Evolutionary conservation across 164 flowering plant species (phyloP), one percentile per base, ranked within the genome.

Genomic region (Vitis cinerea): DNA sequence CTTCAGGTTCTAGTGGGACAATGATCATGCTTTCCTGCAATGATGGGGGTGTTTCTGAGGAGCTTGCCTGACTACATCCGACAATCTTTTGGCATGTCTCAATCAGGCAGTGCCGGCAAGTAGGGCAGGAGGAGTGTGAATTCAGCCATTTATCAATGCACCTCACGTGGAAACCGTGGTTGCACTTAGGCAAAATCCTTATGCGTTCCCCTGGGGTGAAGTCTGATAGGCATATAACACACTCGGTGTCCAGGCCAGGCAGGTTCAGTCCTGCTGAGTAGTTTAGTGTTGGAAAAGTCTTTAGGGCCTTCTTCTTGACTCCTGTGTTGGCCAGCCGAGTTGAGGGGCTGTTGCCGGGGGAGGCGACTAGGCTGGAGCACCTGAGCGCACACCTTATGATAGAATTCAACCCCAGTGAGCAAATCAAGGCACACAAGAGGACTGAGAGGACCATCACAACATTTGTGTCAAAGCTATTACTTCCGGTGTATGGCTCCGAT

Each of bases 111-210:
- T 89, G 83, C 64, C 96, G 71, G 69, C 98, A 94, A 14, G 90
- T 90, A 2, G 98, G 98, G 78, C 98, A 94, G 0, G 98, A 92
- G 0, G 97, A 84, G 79, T 94, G 96, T 0, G 90, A 80, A 27
- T 60, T 75, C 3, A 94, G 85, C 97, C 98, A 94, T 72, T 79
- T 92, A 61, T 92, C 97, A 8, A 94, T 92, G 74, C 98, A 94
- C 7, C 79, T 78, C 30, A 84, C 79, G 52, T 93, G 98, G 74
- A 94, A 94, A 0, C 96, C 94, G 69, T 94, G 98, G 80, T 84
- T 68, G 71, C 98, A 94, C 74, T 78, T 87, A 10, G 97, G 98
- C 61, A 94, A 70, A 12, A 94, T 75, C 69, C 86, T 71, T 6
- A 94, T 29, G 0, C 70, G 66, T 8, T 92, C 98, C 0, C 96